Evolutionary conservation across 1,139 yeast genomes (phyloP), one percentile per base, ranked within the genome.

Genomic region (Candida tetrigidarum): DNA sequence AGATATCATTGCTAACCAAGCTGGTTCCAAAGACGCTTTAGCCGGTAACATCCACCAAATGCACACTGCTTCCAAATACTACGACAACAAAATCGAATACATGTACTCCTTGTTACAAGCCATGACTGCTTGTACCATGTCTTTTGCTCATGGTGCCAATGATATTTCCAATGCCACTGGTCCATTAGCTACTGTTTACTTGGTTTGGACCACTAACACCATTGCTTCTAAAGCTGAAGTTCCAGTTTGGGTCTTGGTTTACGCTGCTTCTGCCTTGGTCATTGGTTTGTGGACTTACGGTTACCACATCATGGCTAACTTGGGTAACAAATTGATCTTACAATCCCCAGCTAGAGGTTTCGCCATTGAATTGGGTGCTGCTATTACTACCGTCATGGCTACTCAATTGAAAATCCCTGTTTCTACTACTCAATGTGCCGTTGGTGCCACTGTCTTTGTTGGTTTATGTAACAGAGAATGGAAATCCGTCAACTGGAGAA

Each of bases 331-430:
- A 60, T 70, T 86, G 66, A 86, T 86, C 49, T 74, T 84, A 55
- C 91, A 84, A 68, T 84, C 92, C 1, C 95, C 95, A 40, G 76
- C 90, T 5, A 76, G 93, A 66, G 93, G 93, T n/a, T 86, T 84
- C 59, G 68, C 87, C 15, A 83, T 85, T 60, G 95, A 86, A 66
- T 71, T 86, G 46, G 93, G 92, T 50, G 90, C 92, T 46, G 93
- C 93, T 39, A 69, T 84, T 44, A 85, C 93, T 11, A 81, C 84
- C 12, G 84, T 84, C 34, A 77, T 86, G 80, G 92, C 93, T 35
- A 82, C 93, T 12, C 86, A 84, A 63, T 73, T 86, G 53, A 71
- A 76, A 3, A 80, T 86, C 51, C 93, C 93, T 34, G 80, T 85
- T 37, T 84, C 91, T 11, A 86, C 93, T 29, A 86, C 93, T 7